Evolutionary conservation across 768 basidiomycete species (phyloP), one percentile per base, ranked within the genome.

Genomic region (Lactifluus piperatus): DNA sequence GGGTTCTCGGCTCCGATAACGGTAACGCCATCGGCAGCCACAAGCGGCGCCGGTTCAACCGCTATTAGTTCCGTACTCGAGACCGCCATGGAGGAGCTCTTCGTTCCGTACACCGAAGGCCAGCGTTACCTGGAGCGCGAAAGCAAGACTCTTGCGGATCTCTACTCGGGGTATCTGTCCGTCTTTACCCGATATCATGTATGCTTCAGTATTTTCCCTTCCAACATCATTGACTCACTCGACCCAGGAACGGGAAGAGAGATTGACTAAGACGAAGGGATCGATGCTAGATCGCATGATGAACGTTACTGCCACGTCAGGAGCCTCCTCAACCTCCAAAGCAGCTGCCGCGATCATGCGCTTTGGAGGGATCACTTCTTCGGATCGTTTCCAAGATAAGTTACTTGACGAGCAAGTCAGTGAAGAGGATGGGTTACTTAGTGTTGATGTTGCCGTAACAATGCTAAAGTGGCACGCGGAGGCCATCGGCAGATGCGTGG

Each of bases 381-480:
- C 77, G 20, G 77, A 81, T 56, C 73, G 76, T 29, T 76, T 68
- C 50, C 73, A 77, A 49, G 83, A 84, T 27, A 78, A 76, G 60
- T 62, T 73, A 16, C 74, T 70, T 18, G 93, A 93, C 64, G 91
- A 93, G 54, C 83, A 83, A 18, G 66, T 84, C 6, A 79, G 78
- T 41, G 88, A 92, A 54, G 86, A 88, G 62, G 95, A 98, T 67
- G 95, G 95, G 11, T 65, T 83, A 32, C 73, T 97, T 36, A 85
- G 75, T 47, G 73, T 97, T 3, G 82, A 84, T 41, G 74, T 83
- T 10, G 90, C 93, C 2, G 93, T 95, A 75, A 86, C 80, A 66
- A 94, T 98, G 85, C 74, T 98, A 16, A 91, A 85, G 70, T 97
- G 95, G 94, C 97, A 99, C 71, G 95, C 97, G 2, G 97, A 99